These are phyloP conservation scores for Domatiomyces catenatus DNA, from an alignment of 2,329 filamentous ascomycete genomes.

Conservation along the genomic window DNA sequence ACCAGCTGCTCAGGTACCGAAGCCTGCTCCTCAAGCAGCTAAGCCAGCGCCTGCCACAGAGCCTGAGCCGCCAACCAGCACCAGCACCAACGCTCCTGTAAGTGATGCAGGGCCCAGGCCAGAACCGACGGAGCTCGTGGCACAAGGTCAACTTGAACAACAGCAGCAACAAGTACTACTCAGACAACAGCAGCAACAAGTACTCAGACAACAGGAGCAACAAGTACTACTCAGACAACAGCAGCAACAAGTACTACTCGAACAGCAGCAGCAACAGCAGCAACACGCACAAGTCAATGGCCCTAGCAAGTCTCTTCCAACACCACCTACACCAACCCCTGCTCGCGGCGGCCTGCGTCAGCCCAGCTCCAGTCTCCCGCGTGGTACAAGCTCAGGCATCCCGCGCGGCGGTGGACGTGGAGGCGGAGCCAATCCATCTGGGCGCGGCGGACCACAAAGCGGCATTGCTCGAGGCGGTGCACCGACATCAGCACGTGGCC, in stretches of 20 bases:
- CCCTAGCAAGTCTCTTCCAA: slow-evolving; percentile 9
- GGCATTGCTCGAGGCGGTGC: slow-evolving; percentile 29
- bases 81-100: neutral
- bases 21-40: slow-evolving; percentile 17
- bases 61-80: slow-evolving; percentile 11
- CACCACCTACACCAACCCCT: slow-evolving; percentile 9
- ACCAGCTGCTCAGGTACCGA: slow-evolving; percentile 18
- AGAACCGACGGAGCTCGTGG: neutral
- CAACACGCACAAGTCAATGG: slow-evolving; percentile 1
- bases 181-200: neutral
- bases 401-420: slow-evolving; percentile 7
- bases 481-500: slow-evolving; percentile 23
- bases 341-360: slow-evolving; percentile 4
- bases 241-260: slow-evolving; percentile 10
- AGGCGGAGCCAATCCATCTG: slow-evolving; percentile 1
- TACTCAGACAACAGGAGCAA: neutral
- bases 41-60: slow-evolving; percentile 6
- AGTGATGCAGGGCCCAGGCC: neutral
- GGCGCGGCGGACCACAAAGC: slow-evolving; percentile 22
- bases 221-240: slow-evolving; percentile 3
- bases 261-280: slow-evolving; percentile 9
- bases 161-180: slow-evolving; percentile 10
- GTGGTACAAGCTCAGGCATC: slow-evolving; percentile 10
- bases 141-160: slow-evolving; percentile 5
- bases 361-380: slow-evolving; percentile 3